Evolutionary conservation across 768 basidiomycete genomes (phyloP).

Genomic region (Mycena capillaripes): DNA sequence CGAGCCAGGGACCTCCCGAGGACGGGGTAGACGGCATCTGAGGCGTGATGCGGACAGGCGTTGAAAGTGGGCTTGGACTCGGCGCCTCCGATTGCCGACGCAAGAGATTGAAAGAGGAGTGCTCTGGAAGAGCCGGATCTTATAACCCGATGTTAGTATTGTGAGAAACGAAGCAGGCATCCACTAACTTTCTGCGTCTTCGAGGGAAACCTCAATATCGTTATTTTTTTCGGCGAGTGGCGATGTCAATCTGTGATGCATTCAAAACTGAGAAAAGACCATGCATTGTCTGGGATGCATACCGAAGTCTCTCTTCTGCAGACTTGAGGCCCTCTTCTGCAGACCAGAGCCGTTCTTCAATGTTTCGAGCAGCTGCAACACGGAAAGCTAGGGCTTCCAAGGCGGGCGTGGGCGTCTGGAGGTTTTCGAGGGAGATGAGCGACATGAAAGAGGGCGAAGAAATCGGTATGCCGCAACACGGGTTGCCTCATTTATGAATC

Average conservation of each 20-base stretch:
- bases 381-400: constrained; percentile 18
- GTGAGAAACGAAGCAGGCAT: background rate
- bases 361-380: constrained; percentile 9
- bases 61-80: constrained; percentile 13
- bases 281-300: background rate
- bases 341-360: constrained; percentile 16
- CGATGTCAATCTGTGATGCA: background rate
- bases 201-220: background rate
- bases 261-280: background rate
- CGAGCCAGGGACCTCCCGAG: background rate
- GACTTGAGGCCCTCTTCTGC: background rate
- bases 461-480: too few species aligned
- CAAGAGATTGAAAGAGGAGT: background rate
- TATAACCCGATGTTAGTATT: background rate
- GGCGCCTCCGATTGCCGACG: background rate
- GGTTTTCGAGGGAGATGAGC: background rate
- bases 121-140: background rate
- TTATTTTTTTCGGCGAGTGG: background rate
- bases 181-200: background rate
- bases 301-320: background rate
- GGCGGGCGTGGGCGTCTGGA: constrained; percentile 19
- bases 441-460: background rate
- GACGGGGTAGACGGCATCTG: background rate
- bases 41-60: background rate
- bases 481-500: background rate